A percentile compares a stretch with the other conserved stretches of the same genome.
phyloP scores from a whole-genome alignment of 345 rosid species.

The Arabidopsis suecica region DNA sequence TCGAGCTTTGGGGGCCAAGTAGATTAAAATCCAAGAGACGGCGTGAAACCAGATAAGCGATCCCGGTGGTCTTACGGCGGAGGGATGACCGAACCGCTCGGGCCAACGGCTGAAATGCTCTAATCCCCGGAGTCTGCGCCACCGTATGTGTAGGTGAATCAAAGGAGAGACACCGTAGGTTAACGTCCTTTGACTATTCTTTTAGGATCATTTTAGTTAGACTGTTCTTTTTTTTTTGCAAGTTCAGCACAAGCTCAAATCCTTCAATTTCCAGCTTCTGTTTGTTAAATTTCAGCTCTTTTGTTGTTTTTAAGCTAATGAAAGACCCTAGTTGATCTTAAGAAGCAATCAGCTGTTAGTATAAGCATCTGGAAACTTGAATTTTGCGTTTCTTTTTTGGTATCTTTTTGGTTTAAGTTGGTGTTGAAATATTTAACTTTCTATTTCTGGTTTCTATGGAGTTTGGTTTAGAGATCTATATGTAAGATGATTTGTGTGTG shows the following conservation, averaged over 20 bases:
- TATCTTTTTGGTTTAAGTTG: not conserved
- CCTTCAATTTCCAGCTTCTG: not conserved
- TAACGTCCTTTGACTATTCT: conserved; percentile 12
- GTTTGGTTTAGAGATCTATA: not conserved
- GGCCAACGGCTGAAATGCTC: conserved; percentile 83
- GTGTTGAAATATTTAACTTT: not conserved
- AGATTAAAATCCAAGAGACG: conserved; percentile 34
- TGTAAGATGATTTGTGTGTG: too few relatives aligned
- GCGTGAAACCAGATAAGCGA: conserved; percentile 92
- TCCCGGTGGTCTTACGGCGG: conserved; percentile 71
- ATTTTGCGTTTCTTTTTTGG: not conserved
- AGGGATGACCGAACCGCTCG: conserved; percentile 82
- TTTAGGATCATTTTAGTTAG: too few relatives aligned
- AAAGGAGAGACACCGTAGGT: conserved; percentile 67
- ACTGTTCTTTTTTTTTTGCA: not conserved
- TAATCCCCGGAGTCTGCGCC: conserved; percentile 73
- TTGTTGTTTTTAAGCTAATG: not conserved
- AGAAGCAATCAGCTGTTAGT: conserved; percentile 25
- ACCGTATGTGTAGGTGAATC: conserved; percentile 65
- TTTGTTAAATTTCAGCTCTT: not conserved
- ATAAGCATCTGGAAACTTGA: conserved; percentile 10
- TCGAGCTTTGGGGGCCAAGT: too few relatives aligned
- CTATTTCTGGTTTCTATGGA: conserved; percentile 5
- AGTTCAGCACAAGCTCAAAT: not conserved
- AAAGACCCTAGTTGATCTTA: conserved; percentile 6